Conservation (phyloP, 169 alveolate genomes). For the Eimeria maxima region DNA sequence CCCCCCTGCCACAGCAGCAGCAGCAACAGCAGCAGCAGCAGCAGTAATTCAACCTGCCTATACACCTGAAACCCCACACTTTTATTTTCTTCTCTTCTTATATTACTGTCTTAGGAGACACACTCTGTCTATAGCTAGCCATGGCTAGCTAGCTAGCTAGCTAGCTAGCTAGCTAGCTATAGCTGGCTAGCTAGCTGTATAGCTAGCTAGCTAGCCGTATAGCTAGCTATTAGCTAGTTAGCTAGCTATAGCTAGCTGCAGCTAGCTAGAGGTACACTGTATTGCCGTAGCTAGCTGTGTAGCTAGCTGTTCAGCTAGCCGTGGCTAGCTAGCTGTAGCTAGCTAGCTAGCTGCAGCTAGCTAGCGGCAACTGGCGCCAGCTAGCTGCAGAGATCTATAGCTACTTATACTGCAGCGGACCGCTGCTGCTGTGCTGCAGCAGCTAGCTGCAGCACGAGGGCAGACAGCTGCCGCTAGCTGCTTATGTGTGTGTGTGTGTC, state of each 20-base stretch:
- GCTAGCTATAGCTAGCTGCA: neutral
- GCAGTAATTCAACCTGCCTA: too few relatives aligned
- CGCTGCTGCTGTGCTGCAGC: too few relatives aligned
- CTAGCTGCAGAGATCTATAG: neutral
- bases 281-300: neutral
- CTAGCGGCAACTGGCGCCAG: neutral
- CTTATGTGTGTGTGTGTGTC: too few relatives aligned
- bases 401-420: too few relatives aligned
- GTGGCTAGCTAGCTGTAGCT: slow-evolving; percentile 51
- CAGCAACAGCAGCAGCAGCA: neutral
- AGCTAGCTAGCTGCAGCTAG: neutral
- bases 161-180: neutral
- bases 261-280: neutral
- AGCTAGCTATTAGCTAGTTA: neutral
- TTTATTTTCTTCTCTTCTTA: too few relatives aligned
- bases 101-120: too few relatives aligned
- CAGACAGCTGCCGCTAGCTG: too few relatives aligned
- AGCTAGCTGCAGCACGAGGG: neutral
- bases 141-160: neutral
- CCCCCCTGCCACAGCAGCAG: too few relatives aligned
- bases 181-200: neutral
- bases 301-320: too few relatives aligned
- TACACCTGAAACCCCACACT: too few relatives aligned
- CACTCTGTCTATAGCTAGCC: neutral
- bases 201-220: neutral